Conservation (phyloP, 1,139 yeast species). For the Petasospora rhodanensis region DNA sequence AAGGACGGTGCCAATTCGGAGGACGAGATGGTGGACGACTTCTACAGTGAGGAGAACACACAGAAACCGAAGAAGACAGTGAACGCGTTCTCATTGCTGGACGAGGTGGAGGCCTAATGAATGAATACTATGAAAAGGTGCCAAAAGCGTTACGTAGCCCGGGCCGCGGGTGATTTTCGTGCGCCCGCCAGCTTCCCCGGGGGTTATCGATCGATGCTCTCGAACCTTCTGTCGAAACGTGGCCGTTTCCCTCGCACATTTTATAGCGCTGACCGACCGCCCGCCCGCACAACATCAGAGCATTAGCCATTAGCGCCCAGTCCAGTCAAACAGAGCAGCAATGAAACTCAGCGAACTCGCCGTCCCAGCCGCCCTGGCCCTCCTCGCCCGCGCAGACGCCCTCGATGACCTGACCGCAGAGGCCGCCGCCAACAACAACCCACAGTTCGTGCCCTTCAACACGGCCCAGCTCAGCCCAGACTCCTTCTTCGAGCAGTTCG, state of each 20-base stretch:
- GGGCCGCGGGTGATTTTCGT: too few relatives aligned
- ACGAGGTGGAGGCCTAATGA: constrained; percentile 45
- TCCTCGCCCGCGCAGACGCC: constrained; percentile 16
- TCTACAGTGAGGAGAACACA: constrained; percentile 18
- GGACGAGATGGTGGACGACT: constrained; percentile 25
- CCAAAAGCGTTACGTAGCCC: too few relatives aligned
- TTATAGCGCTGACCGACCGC: neutral
- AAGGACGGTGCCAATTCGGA: too few relatives aligned
- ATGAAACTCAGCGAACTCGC: constrained; percentile 23
- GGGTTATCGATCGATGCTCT: too few relatives aligned
- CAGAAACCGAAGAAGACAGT: constrained; percentile 2
- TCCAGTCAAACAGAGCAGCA: too few relatives aligned
- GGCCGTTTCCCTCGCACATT: neutral
- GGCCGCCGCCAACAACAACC: constrained; percentile 17
- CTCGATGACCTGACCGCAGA: constrained; percentile 2
- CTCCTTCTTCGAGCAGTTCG: constrained; percentile 70
- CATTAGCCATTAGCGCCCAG: too few relatives aligned
- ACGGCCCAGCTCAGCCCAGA: constrained; percentile 27
- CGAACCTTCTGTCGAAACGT: too few relatives aligned
- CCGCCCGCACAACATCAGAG: too few relatives aligned
- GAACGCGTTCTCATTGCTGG: constrained; percentile 44
- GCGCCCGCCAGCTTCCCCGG: too few relatives aligned
- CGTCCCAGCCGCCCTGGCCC: constrained; percentile 21
- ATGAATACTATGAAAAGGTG: neutral
- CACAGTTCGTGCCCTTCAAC: constrained; percentile 33